A percentile compares a stretch with the other conserved stretches of the same genome.
These are phyloP conservation scores for Hygrophorus pudorinus DNA, from an alignment of 768 basidiomycete species.

Conservation along the genomic window DNA sequence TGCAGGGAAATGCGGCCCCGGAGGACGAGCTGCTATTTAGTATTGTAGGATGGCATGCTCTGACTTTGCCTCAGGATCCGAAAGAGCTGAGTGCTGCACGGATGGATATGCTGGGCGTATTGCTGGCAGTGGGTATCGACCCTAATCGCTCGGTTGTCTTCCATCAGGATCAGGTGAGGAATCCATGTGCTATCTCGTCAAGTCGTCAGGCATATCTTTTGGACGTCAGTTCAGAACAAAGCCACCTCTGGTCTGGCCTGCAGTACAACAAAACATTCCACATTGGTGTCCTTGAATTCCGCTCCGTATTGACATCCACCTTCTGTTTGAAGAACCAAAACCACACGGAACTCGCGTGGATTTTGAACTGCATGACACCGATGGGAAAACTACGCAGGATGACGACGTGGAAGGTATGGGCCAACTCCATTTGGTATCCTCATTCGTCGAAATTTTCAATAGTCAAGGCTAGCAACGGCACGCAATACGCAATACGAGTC, in stretches of 20 bases:
- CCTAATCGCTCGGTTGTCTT: conserved; percentile 67
- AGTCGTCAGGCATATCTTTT: too few relatives aligned
- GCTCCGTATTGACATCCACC: not conserved
- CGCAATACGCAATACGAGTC: conserved; percentile 67
- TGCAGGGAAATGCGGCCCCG: conserved; percentile 52
- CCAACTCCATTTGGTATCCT: conserved; percentile 5
- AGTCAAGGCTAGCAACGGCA: conserved; percentile 69
- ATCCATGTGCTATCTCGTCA: not conserved
- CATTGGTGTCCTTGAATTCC: not conserved
- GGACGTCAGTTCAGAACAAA: too few relatives aligned
- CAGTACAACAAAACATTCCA: too few relatives aligned
- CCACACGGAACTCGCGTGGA: conserved; percentile 86
- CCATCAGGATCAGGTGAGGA: conserved; percentile 78
- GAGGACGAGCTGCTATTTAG: conserved; percentile 70
- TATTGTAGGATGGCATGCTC: conserved; percentile 89
- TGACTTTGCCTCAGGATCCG: conserved; percentile 87
- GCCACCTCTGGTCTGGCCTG: too few relatives aligned
- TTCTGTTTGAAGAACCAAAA: conserved; percentile 50
- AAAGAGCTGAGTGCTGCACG: conserved; percentile 47
- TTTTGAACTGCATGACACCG: conserved; percentile 76
- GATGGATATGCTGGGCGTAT: conserved; percentile 67
- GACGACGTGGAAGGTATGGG: conserved; percentile 99
- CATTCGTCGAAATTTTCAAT: conserved; percentile 5
- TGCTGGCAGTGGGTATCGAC: conserved; percentile 82
- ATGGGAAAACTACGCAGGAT: conserved; percentile 77